A percentile compares a stretch with the other conserved stretches of the same genome.
Evolutionary conservation across 768 basidiomycete genomes (phyloP).

Genomic region (Boletus tylopilopsis): DNA sequence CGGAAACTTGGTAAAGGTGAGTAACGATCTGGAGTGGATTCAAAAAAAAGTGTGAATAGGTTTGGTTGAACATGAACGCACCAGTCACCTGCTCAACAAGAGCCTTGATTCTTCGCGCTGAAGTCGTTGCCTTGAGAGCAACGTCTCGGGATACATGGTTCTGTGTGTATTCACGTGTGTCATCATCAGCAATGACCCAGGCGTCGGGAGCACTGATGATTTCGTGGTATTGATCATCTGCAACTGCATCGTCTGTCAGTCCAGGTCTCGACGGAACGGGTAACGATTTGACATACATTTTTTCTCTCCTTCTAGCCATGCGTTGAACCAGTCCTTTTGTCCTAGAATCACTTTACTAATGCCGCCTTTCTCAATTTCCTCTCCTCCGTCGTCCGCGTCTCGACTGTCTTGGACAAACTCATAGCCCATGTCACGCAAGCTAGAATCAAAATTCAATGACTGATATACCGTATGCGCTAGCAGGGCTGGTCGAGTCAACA

Average conservation of each 20-base stretch:
- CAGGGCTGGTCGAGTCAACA: slow-evolving; percentile 76
- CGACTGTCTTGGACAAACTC: slow-evolving; percentile 34
- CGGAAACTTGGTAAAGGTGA: slow-evolving; percentile 74
- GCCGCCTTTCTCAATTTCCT: slow-evolving; percentile 58
- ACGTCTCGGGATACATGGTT: slow-evolving; percentile 15
- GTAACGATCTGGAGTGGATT: slow-evolving; percentile 68
- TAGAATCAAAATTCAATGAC: slow-evolving; percentile 81
- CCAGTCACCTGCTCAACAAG: slow-evolving; percentile 92
- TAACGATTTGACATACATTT: slow-evolving; percentile 55
- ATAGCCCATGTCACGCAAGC: slow-evolving; percentile 73
- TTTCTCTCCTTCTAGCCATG: slow-evolving; percentile 88
- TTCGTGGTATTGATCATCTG: slow-evolving; percentile 80
- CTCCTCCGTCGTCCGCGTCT: slow-evolving; percentile 14
- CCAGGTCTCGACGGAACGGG: neutral
- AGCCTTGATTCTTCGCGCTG: slow-evolving; percentile 77
- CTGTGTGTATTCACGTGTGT: slow-evolving; percentile 42
- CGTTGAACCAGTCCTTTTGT: slow-evolving; percentile 83
- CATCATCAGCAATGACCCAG: slow-evolving; percentile 78
- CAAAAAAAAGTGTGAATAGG: slow-evolving; percentile 1
- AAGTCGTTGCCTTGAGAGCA: slow-evolving; percentile 70
- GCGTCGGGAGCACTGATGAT: slow-evolving; percentile 80
- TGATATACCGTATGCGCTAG: slow-evolving; percentile 97
- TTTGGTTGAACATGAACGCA: slow-evolving; percentile 27
- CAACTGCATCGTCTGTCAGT: slow-evolving; percentile 49
- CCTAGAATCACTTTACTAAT: slow-evolving; percentile 79